phyloP scores from a whole-genome alignment of 23 red algal genomes.

The Cyanidioschyzon merolae region DNA sequence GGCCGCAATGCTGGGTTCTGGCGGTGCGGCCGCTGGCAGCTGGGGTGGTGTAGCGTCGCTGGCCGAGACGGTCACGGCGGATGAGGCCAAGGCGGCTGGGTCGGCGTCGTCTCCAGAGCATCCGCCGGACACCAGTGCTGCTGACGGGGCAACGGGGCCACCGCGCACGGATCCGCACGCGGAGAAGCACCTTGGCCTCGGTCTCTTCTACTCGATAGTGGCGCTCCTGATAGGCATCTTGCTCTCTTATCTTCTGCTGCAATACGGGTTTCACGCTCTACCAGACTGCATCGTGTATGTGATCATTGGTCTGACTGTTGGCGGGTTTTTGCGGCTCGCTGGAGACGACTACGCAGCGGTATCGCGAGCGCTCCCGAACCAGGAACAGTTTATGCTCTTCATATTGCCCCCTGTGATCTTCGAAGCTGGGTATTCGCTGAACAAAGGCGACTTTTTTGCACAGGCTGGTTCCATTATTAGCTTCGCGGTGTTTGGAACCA shows the following conservation, averaged over 20 bases:
- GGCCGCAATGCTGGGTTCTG: too few species aligned
- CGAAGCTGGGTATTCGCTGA: constrained; percentile 90
- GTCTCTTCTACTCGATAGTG: constrained; percentile 53
- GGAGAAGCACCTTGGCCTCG: constrained; percentile 65
- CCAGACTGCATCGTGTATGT: constrained; percentile 97
- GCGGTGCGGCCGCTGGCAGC: too few species aligned
- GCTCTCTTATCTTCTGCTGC: constrained; percentile 59
- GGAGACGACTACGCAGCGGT: constrained; percentile 43
- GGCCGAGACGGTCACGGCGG: background rate
- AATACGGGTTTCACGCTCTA: constrained; percentile 48
- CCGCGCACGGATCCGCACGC: constrained; percentile 23
- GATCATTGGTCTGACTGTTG: constrained; percentile 70
- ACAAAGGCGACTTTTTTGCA: constrained; percentile 81
- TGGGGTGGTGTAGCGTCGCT: background rate
- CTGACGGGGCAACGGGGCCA: background rate
- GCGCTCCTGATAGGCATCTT: constrained; percentile 66
- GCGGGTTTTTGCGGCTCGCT: constrained; percentile 57
- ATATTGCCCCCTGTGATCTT: constrained; percentile 91
- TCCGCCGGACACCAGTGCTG: background rate
- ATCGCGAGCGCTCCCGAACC: constrained; percentile 58
- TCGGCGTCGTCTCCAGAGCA: background rate
- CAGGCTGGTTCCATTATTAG: constrained; percentile 61
- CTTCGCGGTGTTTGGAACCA: constrained; percentile 79
- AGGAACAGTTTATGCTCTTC: constrained; percentile 96
- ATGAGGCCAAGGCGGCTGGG: background rate